Conservation (phyloP, 345 rosid species). For the Camelina neglecta region DNA sequence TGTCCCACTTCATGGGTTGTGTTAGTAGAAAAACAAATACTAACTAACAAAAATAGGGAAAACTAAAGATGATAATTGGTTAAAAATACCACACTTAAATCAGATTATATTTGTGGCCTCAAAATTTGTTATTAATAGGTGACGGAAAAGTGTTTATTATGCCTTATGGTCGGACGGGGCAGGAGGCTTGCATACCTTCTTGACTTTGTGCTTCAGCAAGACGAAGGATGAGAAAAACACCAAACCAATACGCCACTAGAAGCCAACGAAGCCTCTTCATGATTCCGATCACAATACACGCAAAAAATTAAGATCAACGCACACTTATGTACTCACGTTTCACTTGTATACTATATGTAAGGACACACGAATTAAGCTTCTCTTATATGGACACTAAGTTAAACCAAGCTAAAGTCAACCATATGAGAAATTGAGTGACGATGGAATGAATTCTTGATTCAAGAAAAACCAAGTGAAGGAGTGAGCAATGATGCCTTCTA, state of each 20-base stretch:
- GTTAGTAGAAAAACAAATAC: neutral
- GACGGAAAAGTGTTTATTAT: neutral
- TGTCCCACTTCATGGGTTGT: neutral
- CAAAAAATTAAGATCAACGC: neutral
- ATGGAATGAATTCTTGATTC: neutral
- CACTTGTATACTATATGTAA: neutral
- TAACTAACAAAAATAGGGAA: neutral
- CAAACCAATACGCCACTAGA: neutral
- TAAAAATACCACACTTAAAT: neutral
- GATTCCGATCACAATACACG: neutral
- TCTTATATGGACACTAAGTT: slow-evolving; percentile 6
- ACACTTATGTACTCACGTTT: neutral
- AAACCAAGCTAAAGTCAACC: slow-evolving; percentile 13
- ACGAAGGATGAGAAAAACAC: slow-evolving; percentile 10
- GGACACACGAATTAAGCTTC: neutral
- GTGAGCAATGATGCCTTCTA: slow-evolving; percentile 23
- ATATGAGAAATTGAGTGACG: neutral
- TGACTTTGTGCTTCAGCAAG: slow-evolving; percentile 45
- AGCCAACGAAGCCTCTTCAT: slow-evolving; percentile 22
- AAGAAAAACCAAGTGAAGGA: neutral
- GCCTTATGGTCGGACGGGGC: neutral
- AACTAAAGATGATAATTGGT: neutral
- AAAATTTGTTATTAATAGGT: neutral
- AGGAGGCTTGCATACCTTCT: slow-evolving; percentile 36
- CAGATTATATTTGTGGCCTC: neutral